phyloP scores from a whole-genome alignment of 495 filamentous ascomycete genomes.

The Talaromyces adpressus region DNA sequence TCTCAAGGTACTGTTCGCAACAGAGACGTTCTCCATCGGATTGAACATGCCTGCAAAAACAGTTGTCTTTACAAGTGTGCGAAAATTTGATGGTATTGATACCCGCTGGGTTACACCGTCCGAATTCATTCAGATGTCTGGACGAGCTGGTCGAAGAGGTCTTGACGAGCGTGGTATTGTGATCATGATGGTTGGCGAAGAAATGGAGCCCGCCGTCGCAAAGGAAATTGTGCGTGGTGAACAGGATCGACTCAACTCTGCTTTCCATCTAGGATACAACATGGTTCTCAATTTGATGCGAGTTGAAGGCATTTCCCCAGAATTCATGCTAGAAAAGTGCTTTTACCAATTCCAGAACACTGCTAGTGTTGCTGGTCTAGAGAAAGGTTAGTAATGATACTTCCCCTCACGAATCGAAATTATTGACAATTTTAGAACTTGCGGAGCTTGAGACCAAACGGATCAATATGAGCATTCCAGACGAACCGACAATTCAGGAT shows the following conservation, averaged over 20 bases:
- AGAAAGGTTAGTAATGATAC: conserved; percentile 45
- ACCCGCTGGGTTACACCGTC: conserved; percentile 85
- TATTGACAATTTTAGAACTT: conserved; percentile 49
- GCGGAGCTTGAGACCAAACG: conserved; percentile 64
- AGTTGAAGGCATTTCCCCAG: conserved; percentile 92
- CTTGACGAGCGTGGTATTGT: conserved; percentile 97
- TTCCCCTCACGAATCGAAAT: background rate
- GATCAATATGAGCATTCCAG: conserved; percentile 64
- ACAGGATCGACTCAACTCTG: conserved; percentile 93
- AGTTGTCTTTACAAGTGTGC: conserved; percentile 93
- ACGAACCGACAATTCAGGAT: conserved; percentile 83
- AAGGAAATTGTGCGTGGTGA: conserved; percentile 93
- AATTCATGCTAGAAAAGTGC: conserved; percentile 93
- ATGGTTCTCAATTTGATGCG: conserved; percentile 96
- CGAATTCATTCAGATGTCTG: conserved; percentile 98
- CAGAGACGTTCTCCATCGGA: conserved; percentile 97
- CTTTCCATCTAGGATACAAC: conserved; percentile 98
- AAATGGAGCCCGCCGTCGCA: conserved; percentile 90
- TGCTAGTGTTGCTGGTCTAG: conserved; percentile 71
- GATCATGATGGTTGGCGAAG: conserved; percentile 98
- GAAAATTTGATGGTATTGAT: conserved; percentile 84
- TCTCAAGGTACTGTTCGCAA: conserved; percentile 96
- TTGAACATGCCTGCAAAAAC: conserved; percentile 99
- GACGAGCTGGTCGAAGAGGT: conserved; percentile 89
- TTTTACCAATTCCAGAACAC: conserved; percentile 98